These are phyloP conservation scores for Pleurotus sapidus DNA, from an alignment of 768 basidiomycete genomes.

Conservation along the genomic window DNA sequence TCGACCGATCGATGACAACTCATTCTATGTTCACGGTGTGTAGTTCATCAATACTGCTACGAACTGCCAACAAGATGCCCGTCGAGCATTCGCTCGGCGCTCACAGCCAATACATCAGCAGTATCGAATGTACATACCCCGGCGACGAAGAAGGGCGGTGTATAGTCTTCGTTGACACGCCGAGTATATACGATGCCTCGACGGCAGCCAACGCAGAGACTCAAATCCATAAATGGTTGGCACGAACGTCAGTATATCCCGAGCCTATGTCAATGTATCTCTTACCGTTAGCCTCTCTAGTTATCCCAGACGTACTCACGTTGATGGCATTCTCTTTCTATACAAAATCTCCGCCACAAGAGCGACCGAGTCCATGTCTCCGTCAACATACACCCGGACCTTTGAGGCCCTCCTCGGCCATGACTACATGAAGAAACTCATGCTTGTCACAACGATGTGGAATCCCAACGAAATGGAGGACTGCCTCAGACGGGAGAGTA, in stretches of 20 bases:
- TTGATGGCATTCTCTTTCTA: constrained; percentile 2
- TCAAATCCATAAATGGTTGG: constrained; percentile 1
- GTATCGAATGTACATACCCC: constrained; percentile 3
- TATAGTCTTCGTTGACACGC: constrained; percentile 10
- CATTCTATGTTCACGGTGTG: not conserved
- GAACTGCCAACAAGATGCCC: constrained; percentile 3
- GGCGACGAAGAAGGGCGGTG: constrained; percentile 4
- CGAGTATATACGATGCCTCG: not conserved
- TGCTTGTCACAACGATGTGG: constrained; percentile 30
- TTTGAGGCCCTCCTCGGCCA: constrained; percentile 2
- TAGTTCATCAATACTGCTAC: constrained; percentile 8
- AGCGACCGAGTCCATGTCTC: constrained; percentile 1
- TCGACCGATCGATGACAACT: not conserved
- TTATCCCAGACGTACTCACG: constrained; percentile 2
- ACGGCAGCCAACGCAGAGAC: not conserved
- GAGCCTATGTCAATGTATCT: not conserved
- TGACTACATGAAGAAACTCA: constrained; percentile 2
- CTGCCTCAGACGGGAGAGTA: constrained; percentile 15
- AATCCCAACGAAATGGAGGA: constrained; percentile 6
- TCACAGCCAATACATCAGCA: not conserved
- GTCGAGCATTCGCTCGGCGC: constrained; percentile 5
- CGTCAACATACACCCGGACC: not conserved
- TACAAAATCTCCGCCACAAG: constrained; percentile 1
- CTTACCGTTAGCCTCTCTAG: not conserved
- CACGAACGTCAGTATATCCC: not conserved